Base-by-base conservation (phyloP, 2,329 filamentous ascomycete species). In the Penicillium brevicompactum region DNA sequence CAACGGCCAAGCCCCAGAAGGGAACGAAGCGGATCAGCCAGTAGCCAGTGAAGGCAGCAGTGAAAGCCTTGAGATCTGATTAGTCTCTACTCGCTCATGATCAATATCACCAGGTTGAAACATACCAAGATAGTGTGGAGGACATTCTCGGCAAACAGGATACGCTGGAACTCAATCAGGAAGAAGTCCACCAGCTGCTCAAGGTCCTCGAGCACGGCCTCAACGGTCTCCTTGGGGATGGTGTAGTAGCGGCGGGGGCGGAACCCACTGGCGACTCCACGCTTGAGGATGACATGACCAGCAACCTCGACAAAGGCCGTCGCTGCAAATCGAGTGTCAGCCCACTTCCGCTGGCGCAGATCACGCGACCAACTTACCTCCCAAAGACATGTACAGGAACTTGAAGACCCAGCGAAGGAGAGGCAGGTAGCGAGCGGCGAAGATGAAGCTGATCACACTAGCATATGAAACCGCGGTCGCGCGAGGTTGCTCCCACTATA, bases 171-270 rank as follows among this genome's bases (percentile, higher is more conserved):
- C 70, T 88, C 85, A 59, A 88, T 86, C 63, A 87, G 79, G 73
- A 87, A 85, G 75, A 88, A 88, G 76, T 87, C 87, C 74, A 84
- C 78, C 51, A 88, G 76, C 74, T 87, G 84, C 70, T 85, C 83
- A 13, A 86, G 69, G 68, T 87, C 85, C 61, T 85, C 84, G 46
- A 85, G 74, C 21, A 84, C 73, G 55, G 80, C 82, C 70, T 87
- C 85, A 34, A 87, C 77, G 46, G 82, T 84, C 64, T 87, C 85
- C 69, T 84, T 84, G 34, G 84, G 83, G 55, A 88, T 82, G 46
- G 82, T 86, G 76, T 85, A 87, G 79, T 88, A 88, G 68, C 83
- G 82, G 67, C 79, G 80, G 22, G 85, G 85, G 55, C 85, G 80
- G 75, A 87, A 81, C 59, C 84, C 83, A 63, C 81, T 82, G 49